phyloP scores from a whole-genome alignment of 1,284 basidiomycete species.

The Neotropicomus parvogracilis region DNA sequence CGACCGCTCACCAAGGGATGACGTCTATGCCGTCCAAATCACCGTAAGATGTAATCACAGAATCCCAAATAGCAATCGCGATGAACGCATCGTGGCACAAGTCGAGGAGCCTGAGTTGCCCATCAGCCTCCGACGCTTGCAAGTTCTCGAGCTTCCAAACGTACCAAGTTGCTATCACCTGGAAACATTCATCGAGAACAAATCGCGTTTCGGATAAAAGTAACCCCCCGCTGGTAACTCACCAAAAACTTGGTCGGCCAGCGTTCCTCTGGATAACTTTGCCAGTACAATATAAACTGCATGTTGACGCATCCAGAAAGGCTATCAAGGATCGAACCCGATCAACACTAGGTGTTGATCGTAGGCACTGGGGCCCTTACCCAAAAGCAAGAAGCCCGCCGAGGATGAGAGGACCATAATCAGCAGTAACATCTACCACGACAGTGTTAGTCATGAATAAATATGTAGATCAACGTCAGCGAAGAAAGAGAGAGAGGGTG shows the following conservation, averaged over 20 bases:
- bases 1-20: constrained; percentile 26
- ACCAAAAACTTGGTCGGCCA: constrained; percentile 22
- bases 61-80: constrained; percentile 23
- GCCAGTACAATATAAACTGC: constrained; percentile 28
- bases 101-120: constrained; percentile 19
- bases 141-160: neutral
- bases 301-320: constrained; percentile 28
- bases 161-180: constrained; percentile 25
- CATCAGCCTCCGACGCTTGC: neutral
- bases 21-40: constrained; percentile 5
- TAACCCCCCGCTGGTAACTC: neutral
- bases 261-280: constrained; percentile 12
- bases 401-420: constrained; percentile 22
- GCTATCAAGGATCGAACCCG: constrained; percentile 5
- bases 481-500: neutral
- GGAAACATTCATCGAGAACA: neutral
- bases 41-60: constrained; percentile 21
- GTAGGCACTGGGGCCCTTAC: constrained; percentile 2
- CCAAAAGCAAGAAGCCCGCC: constrained; percentile 28
- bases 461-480: neutral
- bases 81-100: constrained; percentile 23
- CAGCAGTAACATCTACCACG: neutral
- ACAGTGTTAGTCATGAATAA: neutral
- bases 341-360: neutral
- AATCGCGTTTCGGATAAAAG: neutral